These are phyloP conservation scores for Pseudotulostoma volvatum DNA, from an alignment of 495 filamentous ascomycete species.

Conservation along the genomic window DNA sequence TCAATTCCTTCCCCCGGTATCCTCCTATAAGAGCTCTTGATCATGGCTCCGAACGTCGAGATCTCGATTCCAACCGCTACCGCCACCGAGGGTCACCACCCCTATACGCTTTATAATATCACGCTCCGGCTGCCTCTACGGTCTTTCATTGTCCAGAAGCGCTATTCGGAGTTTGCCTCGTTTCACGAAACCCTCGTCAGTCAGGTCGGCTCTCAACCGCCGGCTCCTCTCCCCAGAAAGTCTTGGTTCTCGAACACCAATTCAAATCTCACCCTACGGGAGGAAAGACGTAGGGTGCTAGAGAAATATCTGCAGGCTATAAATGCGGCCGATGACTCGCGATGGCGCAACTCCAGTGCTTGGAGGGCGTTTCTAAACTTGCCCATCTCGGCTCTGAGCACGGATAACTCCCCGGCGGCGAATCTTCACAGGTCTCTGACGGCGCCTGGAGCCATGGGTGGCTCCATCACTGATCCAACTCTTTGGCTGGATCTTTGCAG, in stretches of 20 bases:
- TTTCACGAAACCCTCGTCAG: slow-evolving; percentile 55
- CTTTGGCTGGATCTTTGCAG: slow-evolving; percentile 78
- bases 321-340: slow-evolving; percentile 52
- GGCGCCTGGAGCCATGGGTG: slow-evolving; percentile 27
- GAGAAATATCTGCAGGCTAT: slow-evolving; percentile 73
- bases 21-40: no score
- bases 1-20: no score
- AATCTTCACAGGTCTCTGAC: slow-evolving; percentile 27
- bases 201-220: slow-evolving; percentile 44
- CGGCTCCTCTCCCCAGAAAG: slow-evolving; percentile 58
- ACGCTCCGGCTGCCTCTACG: slow-evolving; percentile 73
- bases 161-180: slow-evolving; percentile 79
- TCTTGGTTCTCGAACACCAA: slow-evolving; percentile 75
- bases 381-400: slow-evolving; percentile 36
- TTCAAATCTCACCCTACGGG: slow-evolving; percentile 58
- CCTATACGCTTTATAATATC: slow-evolving; percentile 88
- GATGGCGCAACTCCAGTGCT: slow-evolving; percentile 71
- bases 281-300: slow-evolving; percentile 57
- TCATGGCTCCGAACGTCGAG: slow-evolving; percentile 61
- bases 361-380: slow-evolving; percentile 84
- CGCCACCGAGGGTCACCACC: slow-evolving; percentile 38
- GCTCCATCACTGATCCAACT: slow-evolving; percentile 51
- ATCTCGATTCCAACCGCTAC: slow-evolving; percentile 69
- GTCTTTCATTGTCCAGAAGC: slow-evolving; percentile 74
- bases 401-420: slow-evolving; percentile 24